Percentiles rank a stretch among this genome's conserved stretches.
These are phyloP conservation scores for Alternaria metachromatica DNA, from an alignment of 2,329 filamentous ascomycete species.

Conservation along the genomic window DNA sequence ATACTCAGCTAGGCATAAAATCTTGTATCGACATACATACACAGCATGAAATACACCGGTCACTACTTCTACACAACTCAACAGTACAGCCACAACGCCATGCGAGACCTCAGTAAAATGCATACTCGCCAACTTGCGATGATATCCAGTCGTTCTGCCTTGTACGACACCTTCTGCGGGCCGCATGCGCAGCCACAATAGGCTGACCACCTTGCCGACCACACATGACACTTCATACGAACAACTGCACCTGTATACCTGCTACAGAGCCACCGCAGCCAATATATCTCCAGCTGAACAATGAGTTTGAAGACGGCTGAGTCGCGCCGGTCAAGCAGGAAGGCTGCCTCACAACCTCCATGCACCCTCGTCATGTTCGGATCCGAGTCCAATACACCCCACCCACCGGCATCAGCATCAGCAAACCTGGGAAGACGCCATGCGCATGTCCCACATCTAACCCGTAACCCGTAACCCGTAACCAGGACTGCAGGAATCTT, in stretches of 20 bases:
- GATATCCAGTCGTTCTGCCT: conserved; percentile 8
- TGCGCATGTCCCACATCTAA: neutral
- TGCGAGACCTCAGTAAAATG: neutral
- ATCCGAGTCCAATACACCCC: neutral
- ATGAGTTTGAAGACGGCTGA: neutral
- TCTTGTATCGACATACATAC: neutral
- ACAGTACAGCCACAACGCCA: neutral
- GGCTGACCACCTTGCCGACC: neutral
- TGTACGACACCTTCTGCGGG: conserved; percentile 9
- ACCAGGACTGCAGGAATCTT: neutral
- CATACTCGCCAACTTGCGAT: neutral
- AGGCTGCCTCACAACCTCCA: neutral
- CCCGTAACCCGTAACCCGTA: neutral
- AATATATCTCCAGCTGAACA: neutral
- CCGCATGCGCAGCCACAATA: conserved; percentile 17
- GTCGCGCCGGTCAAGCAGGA: neutral
- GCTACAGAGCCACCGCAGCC: neutral
- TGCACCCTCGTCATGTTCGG: neutral
- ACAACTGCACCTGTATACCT: neutral
- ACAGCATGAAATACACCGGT: neutral
- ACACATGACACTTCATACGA: neutral
- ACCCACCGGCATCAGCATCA: neutral
- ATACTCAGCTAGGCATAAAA: neutral
- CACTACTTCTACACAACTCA: neutral
- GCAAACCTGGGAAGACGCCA: neutral